Evolutionary conservation across 768 basidiomycete genomes (phyloP).

Genomic region (Candolleomyces efflorescens): DNA sequence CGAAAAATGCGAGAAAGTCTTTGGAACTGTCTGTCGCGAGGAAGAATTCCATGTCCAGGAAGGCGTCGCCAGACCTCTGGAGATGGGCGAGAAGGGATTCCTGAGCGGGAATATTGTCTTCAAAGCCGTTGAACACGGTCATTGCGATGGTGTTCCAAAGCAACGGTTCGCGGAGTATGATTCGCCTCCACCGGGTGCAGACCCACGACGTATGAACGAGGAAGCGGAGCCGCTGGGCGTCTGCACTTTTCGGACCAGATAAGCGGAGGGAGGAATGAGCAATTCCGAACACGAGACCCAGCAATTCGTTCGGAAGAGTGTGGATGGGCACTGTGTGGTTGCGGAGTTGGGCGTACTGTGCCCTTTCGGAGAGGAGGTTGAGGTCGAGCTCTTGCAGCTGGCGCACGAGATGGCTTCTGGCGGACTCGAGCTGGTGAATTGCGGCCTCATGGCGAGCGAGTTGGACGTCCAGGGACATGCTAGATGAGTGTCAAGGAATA

Average conservation of each 20-base stretch:
- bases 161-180: slow-evolving; percentile 35
- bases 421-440: slow-evolving; percentile 24
- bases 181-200: slow-evolving; percentile 38
- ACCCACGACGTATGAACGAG: slow-evolving; percentile 42
- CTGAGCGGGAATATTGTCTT: slow-evolving; percentile 7
- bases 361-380: slow-evolving; percentile 26
- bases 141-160: slow-evolving; percentile 42
- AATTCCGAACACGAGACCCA: slow-evolving; percentile 33
- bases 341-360: slow-evolving; percentile 27
- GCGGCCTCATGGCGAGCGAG: neutral
- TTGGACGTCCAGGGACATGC: neutral
- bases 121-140: slow-evolving; percentile 18
- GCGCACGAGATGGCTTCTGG: slow-evolving; percentile 25
- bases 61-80: slow-evolving; percentile 31
- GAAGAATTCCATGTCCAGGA: slow-evolving; percentile 32
- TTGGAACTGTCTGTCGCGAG: slow-evolving; percentile 16
- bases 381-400: slow-evolving; percentile 30
- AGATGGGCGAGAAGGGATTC: slow-evolving; percentile 32
- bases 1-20: slow-evolving; percentile 24
- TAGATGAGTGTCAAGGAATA: too few relatives aligned
- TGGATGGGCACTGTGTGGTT: slow-evolving; percentile 31
- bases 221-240: slow-evolving; percentile 17
- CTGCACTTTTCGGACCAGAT: slow-evolving; percentile 5
- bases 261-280: slow-evolving; percentile 21
- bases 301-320: slow-evolving; percentile 37